Percentiles rank a stretch among this genome's conserved stretches.
Evolutionary conservation across 2,329 filamentous ascomycete genomes (phyloP).

Genomic region (Cyphellophora attinorum): DNA sequence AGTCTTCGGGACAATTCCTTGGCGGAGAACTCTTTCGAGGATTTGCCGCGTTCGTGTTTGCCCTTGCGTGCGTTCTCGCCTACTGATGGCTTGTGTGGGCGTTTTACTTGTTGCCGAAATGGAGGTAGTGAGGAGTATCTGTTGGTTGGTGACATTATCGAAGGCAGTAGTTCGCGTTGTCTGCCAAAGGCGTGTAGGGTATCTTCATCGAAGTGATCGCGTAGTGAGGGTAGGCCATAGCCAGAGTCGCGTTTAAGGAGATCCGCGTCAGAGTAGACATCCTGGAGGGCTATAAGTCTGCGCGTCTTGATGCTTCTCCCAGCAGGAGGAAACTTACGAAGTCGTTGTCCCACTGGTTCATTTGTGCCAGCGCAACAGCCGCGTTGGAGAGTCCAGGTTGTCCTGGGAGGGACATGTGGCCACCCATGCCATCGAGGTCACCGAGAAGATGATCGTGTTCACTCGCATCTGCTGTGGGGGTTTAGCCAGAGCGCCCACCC

Average conservation of each 20-base stretch:
- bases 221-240: constrained; percentile 64
- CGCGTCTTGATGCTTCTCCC: constrained; percentile 6
- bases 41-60: constrained; percentile 68
- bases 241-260: constrained; percentile 49
- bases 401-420: constrained; percentile 54
- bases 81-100: constrained; percentile 78
- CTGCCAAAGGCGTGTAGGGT: constrained; percentile 55
- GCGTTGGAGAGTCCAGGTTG: constrained; percentile 62
- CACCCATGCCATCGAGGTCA: constrained; percentile 54
- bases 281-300: constrained; percentile 36
- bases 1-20: constrained; percentile 64
- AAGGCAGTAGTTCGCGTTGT: constrained; percentile 69
- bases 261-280: constrained; percentile 63
- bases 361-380: constrained; percentile 75
- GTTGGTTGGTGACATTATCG: constrained; percentile 72
- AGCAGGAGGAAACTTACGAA: constrained; percentile 54
- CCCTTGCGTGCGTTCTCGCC: constrained; percentile 66
- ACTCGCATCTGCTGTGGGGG: constrained; percentile 40
- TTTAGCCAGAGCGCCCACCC: constrained; percentile 11
- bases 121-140: constrained; percentile 83
- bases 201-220: constrained; percentile 61
- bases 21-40: constrained; percentile 36
- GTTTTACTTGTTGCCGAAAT: constrained; percentile 58
- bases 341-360: constrained; percentile 75
- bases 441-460: constrained; percentile 60